Base-by-base conservation (phyloP, 2,329 filamentous ascomycete genomes). In the Paraphoma sp. region DNA sequence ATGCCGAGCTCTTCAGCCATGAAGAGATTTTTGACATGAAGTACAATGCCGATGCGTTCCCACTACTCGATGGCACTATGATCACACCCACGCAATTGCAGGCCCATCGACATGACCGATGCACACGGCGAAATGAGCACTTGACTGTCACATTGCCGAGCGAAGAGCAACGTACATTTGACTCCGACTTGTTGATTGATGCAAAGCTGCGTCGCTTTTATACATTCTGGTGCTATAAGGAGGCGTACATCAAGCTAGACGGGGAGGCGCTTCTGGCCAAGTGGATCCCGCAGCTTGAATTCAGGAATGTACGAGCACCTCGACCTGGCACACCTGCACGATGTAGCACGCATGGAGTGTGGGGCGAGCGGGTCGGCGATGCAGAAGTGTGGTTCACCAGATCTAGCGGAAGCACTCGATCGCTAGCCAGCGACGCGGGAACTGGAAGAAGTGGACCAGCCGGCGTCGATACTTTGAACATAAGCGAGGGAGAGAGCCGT, bases 231-330 rank as follows among this genome's bases (percentile, higher is more conserved):
- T 91, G 89, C 73, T 83, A 92, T 73, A 87, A 91, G 65, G 91
- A 94, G 78, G 88, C 90, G 0, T 93, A 91, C 72, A 87, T 93
- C 75, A 94, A 93, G 83, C 87, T 94, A 79, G 90, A 89, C 30
- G 91, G 91, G 28, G 89, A 93, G 67, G 91, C 89, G 0, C 80
- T 94, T 55, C 80, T 93, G 8, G 91, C 91, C 0, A 80, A 81
- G 4, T 94, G 91, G 91, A 80, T 94, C 47, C 80, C 79, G 48
- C 84, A 89, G 48, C 78, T 93, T 8, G 88, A 93, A 67, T 91
- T 94, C 70, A 79, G 82, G 55, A 78, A 82, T 47, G 89, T 91
- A 50, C 79, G 81, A 48, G 84, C 87, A 47, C 67, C 67, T 8
- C 72, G 62, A 14, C 69, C 78, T 0, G 81, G 79, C 2, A 75